A percentile compares a stretch with the other conserved stretches of the same genome.
Evolutionary conservation across 768 basidiomycete species (phyloP).

Genomic region (Tubosaeta sp.): DNA sequence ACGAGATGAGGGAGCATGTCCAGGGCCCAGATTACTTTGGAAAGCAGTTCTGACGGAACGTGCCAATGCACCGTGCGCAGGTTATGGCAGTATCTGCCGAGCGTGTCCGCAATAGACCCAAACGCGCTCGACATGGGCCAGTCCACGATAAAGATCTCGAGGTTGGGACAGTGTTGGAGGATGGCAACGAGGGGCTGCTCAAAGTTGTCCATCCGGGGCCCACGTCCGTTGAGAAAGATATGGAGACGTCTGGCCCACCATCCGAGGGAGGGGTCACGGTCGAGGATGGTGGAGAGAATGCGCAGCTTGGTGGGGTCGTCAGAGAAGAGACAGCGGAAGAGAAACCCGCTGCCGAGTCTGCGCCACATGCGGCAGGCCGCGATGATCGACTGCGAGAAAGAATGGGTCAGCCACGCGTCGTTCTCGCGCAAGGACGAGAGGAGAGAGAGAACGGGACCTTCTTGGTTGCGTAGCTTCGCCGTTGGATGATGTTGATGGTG

Average conservation of each 20-base stretch:
- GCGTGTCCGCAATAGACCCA: slow-evolving; percentile 59
- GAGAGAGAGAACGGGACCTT: slow-evolving; percentile 40
- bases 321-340: slow-evolving; percentile 69
- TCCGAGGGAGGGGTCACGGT: slow-evolving; percentile 49
- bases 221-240: slow-evolving; percentile 43
- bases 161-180: slow-evolving; percentile 64
- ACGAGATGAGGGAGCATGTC: slow-evolving; percentile 55
- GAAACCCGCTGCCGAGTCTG: slow-evolving; percentile 55
- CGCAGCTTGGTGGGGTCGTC: slow-evolving; percentile 53
- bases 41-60: slow-evolving; percentile 48
- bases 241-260: slow-evolving; percentile 78
- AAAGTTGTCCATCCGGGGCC: slow-evolving; percentile 43
- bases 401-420: neutral
- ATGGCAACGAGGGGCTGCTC: slow-evolving; percentile 54
- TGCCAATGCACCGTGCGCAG: slow-evolving; percentile 62
- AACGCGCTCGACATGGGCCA: slow-evolving; percentile 59
- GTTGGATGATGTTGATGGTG: slow-evolving; percentile 52
- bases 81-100: slow-evolving; percentile 47
- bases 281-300: slow-evolving; percentile 47
- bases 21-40: slow-evolving; percentile 71
- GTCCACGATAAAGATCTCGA: slow-evolving; percentile 68
- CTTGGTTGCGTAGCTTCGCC: slow-evolving; percentile 59
- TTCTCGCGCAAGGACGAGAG: neutral
- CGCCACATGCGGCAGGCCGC: slow-evolving; percentile 64
- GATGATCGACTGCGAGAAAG: slow-evolving; percentile 52